phyloP scores from a whole-genome alignment of 768 basidiomycete species.

The Tulasnella calospora region DNA sequence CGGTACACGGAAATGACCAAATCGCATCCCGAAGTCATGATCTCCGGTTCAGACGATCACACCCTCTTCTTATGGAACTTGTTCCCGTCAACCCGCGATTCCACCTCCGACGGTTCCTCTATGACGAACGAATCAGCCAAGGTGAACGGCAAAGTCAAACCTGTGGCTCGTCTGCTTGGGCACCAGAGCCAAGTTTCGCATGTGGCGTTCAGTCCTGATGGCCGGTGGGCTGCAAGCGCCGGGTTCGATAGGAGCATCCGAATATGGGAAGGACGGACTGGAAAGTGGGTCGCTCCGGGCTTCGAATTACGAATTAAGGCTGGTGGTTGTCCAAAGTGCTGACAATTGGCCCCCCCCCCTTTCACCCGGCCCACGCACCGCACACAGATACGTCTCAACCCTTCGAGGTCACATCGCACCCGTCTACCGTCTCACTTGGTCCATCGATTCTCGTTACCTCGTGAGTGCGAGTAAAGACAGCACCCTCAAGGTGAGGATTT shows the following conservation, averaged over 20 bases:
- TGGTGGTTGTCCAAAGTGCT: not conserved
- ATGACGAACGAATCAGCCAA: conserved; percentile 36
- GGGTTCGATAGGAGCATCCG: conserved; percentile 89
- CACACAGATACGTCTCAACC: conserved; percentile 77
- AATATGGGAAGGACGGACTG: conserved; percentile 73
- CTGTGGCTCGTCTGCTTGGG: conserved; percentile 75
- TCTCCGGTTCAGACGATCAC: conserved; percentile 96
- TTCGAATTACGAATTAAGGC: not conserved
- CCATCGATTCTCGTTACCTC: conserved; percentile 83
- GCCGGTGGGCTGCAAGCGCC: conserved; percentile 83
- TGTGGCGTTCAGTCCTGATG: conserved; percentile 92
- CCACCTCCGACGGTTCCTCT: not conserved
- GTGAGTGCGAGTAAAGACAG: conserved; percentile 95
- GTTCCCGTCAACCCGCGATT: conserved; percentile 46
- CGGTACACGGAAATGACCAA: conserved; percentile 71
- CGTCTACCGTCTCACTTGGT: conserved; percentile 94
- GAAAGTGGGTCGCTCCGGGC: conserved; percentile 38
- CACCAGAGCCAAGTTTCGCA: conserved; percentile 94
- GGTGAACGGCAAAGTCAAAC: conserved; percentile 53
- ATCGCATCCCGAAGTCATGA: conserved; percentile 69
- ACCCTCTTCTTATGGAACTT: conserved; percentile 95
- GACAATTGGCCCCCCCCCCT: not conserved
- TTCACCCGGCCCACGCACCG: not conserved
- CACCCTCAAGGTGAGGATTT: conserved; percentile 76
- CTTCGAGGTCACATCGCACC: conserved; percentile 89